Evolutionary conservation across 257 asterid genomes (phyloP).

Genomic region (Plectranthus barbatus): DNA sequence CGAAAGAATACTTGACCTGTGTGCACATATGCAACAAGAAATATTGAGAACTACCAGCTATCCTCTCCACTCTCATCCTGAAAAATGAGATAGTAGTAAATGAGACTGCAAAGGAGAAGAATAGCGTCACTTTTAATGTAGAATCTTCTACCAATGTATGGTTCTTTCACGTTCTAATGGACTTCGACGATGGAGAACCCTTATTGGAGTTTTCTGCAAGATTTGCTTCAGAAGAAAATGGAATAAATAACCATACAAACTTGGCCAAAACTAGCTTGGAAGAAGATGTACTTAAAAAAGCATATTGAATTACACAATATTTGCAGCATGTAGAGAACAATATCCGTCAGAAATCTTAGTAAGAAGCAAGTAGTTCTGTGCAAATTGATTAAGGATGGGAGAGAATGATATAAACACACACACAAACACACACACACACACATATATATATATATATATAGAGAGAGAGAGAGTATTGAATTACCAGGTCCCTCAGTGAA

Average conservation of each 20-base stretch:
- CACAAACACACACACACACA: neutral
- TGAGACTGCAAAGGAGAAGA: conserved; percentile 1
- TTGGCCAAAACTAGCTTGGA: neutral
- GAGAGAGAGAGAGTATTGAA: neutral
- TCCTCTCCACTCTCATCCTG: conserved; percentile 77
- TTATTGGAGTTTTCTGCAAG: conserved; percentile 84
- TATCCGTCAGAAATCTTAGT: neutral
- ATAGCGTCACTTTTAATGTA: neutral
- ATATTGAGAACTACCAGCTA: conserved; percentile 66
- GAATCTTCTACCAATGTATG: conserved; percentile 58
- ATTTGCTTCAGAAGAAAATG: conserved; percentile 47
- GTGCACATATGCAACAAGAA: conserved; percentile 82
- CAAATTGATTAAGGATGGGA: neutral
- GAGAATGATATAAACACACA: neutral
- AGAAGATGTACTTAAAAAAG: neutral
- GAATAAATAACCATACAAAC: neutral
- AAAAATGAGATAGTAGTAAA: conserved; percentile 18
- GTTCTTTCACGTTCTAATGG: conserved; percentile 76
- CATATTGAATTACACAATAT: neutral
- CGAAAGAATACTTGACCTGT: conserved; percentile 48
- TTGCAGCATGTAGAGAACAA: neutral
- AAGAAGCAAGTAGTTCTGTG: neutral
- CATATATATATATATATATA: no score
- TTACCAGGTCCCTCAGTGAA: conserved; percentile 57
- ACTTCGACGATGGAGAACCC: conserved; percentile 98